Evolutionary conservation across 495 filamentous ascomycete species (phyloP).

Genomic region (Daldinia concentrica): DNA sequence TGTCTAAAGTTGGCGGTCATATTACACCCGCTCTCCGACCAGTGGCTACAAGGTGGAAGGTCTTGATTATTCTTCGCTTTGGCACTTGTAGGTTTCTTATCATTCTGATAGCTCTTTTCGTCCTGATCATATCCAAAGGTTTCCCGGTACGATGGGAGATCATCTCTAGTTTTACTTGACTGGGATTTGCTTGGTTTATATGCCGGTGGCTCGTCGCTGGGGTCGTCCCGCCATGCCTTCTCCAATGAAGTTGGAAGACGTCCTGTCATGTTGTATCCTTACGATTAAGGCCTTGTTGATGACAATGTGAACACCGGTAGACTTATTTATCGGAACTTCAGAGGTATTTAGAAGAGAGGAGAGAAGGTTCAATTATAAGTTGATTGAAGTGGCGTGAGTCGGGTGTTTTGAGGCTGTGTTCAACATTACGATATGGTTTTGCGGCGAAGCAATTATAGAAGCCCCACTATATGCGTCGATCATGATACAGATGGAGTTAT

Average conservation of each 20-base stretch:
- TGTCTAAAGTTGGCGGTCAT: slow-evolving; percentile 5
- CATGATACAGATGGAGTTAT: slow-evolving; percentile 3
- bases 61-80: background rate
- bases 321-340: background rate
- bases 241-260: background rate
- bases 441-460: slow-evolving; percentile 3
- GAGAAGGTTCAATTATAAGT: background rate
- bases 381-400: background rate
- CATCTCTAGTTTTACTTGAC: background rate
- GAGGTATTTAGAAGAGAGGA: background rate
- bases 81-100: background rate
- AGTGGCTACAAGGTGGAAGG: slow-evolving; percentile 28
- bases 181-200: background rate
- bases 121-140: background rate
- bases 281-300: background rate
- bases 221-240: background rate
- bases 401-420: slow-evolving; percentile 19
- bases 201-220: background rate
- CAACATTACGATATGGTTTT: background rate
- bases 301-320: background rate
- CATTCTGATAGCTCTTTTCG: background rate
- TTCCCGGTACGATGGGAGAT: slow-evolving; percentile 15
- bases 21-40: slow-evolving; percentile 20
- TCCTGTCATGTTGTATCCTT: background rate
- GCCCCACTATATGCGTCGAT: slow-evolving; percentile 12